Evolutionary conservation across 345 rosid species (phyloP), one percentile per base, ranked within the genome.

Genomic region (Cardiospermum halicacabum): DNA sequence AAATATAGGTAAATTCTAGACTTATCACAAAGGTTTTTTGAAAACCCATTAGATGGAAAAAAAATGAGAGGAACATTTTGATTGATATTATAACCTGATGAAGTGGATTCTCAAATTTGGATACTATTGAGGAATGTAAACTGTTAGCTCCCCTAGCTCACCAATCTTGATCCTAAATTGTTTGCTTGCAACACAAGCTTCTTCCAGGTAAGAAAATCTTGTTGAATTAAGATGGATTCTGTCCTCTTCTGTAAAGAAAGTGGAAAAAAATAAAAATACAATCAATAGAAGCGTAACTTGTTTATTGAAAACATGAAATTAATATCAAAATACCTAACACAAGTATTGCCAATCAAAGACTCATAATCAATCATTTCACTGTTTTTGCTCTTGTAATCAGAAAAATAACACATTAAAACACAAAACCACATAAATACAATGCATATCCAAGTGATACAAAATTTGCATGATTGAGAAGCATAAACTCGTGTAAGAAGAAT

Each of bases 31-130:
- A 51, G 19, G 60, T 81, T 83, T 19, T 78, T 78, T 0, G 72
- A 19, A 56, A 69, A 80, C 19, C 81, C 80, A 2, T 61, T 77
- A 0, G 72, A 34, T 21, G 82, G 81, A 75, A 80, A 81, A 18
- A 83, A 54, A 30, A 80, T 60, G 2, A 70, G 78, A 0, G 83
- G 69, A 31, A 57, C 64, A 31, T 78, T 39, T 43, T 75, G 77
- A 0, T 37, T 72, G 59, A 57, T 45, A 16, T 40, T 19, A 30
- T 82, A 78, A 24, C 70, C 36, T 2, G 76, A 78, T 7, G 53
- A 36, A 16, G 27, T 34, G 18, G 22, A 18, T 6, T 65, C 67
- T 66, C 37, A 0, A 30, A 19, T 54, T 37, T 34, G 45, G 68
- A 55, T 58, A 50, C 58, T 60, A 65, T 11, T 37, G 74, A 62